Evolutionary conservation across 2,329 filamentous ascomycete genomes (phyloP).

Genomic region (Alternaria burnsii): DNA sequence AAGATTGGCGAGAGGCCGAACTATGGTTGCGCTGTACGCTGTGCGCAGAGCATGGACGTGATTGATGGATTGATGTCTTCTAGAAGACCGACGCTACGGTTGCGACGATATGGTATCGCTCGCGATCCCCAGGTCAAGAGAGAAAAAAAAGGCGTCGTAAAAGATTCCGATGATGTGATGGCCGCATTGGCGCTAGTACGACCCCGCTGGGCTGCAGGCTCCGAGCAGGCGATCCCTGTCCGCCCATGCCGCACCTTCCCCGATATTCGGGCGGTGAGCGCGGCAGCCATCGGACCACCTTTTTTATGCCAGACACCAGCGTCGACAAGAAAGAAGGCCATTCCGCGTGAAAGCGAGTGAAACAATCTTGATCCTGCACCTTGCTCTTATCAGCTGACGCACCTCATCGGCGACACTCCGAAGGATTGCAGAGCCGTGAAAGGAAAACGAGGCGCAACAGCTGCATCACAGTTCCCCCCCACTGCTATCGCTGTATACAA

Average conservation of each 20-base stretch:
- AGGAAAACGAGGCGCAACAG: constrained; percentile 8
- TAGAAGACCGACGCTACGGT: too few species aligned
- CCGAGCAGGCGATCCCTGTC: constrained; percentile 21
- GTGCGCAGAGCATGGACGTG: neutral
- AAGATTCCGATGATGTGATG: constrained; percentile 25
- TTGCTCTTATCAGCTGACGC: constrained; percentile 3
- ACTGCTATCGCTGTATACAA: neutral
- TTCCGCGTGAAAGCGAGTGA: constrained; percentile 20
- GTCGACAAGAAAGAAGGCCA: constrained; percentile 20
- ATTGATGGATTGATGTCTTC: neutral
- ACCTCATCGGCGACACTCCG: neutral
- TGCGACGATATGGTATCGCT: neutral
- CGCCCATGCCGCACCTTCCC: constrained; percentile 21
- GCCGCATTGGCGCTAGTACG: constrained; percentile 11
- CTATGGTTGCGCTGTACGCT: neutral
- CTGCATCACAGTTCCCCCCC: constrained; percentile 6
- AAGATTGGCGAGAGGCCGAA: neutral
- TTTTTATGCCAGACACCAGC: constrained; percentile 17
- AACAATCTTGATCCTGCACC: neutral
- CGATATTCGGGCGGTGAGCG: constrained; percentile 24
- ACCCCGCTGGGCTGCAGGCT: constrained; percentile 21
- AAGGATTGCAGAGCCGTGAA: constrained; percentile 1
- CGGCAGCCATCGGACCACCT: constrained; percentile 16
- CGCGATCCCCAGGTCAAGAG: neutral
- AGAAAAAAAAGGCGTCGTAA: constrained; percentile 16